Evolutionary conservation across 2,329 filamentous ascomycete genomes (phyloP).

Genomic region (Aureobasidium lini): DNA sequence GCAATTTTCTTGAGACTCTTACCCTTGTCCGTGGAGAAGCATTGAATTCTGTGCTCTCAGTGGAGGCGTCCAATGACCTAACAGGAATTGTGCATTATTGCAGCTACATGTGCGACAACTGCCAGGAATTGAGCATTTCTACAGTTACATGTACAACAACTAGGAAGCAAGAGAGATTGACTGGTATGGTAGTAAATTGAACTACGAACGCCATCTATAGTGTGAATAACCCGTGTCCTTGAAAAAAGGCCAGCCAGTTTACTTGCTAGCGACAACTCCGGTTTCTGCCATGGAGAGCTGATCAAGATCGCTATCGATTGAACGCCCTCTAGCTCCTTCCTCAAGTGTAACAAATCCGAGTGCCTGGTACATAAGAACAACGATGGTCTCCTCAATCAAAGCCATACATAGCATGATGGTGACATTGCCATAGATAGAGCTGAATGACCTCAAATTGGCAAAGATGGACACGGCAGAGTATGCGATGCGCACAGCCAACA

Average conservation of each 20-base stretch:
- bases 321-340: not conserved
- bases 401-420: constrained; percentile 10
- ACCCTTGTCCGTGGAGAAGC: too few relatives aligned
- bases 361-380: constrained; percentile 2
- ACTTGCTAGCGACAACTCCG: not conserved
- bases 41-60: too few relatives aligned
- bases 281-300: not conserved
- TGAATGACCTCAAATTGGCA: constrained; percentile 15
- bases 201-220: too few relatives aligned
- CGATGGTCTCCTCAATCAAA: constrained; percentile 3
- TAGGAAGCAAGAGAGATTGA: too few relatives aligned
- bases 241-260: not conserved
- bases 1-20: too few relatives aligned
- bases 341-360: constrained; percentile 9
- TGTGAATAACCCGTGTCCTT: too few relatives aligned
- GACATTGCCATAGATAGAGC: not conserved
- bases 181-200: too few relatives aligned
- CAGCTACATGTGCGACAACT: too few relatives aligned
- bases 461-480: constrained; percentile 23
- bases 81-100: too few relatives aligned
- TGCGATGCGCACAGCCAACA: constrained; percentile 31
- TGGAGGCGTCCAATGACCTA: too few relatives aligned
- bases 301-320: not conserved
- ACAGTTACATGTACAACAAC: too few relatives aligned
- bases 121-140: too few relatives aligned